These are phyloP conservation scores for Leptoxyphium fumago DNA, from an alignment of 2,329 filamentous ascomycete genomes.

Conservation along the genomic window DNA sequence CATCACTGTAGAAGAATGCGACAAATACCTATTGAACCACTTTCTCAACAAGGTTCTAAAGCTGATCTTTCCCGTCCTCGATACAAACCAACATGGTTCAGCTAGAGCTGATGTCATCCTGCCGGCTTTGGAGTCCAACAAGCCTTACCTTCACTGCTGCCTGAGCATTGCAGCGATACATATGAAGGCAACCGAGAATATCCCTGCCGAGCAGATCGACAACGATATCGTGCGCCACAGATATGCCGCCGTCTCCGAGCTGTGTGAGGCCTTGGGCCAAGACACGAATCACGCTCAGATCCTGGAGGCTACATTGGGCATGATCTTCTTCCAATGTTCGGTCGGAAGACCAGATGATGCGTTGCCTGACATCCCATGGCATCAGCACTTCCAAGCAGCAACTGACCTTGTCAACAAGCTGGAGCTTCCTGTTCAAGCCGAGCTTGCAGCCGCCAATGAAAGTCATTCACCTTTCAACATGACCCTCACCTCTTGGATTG, in stretches of 20 bases:
- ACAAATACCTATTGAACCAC: conserved; percentile 76
- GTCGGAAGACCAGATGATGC: conserved; percentile 75
- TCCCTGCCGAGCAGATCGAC: conserved; percentile 61
- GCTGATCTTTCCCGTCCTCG: conserved; percentile 80
- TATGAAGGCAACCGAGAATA: conserved; percentile 60
- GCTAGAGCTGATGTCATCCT: conserved; percentile 71
- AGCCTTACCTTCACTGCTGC: conserved; percentile 88
- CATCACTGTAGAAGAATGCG: conserved; percentile 74
- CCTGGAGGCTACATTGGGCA: conserved; percentile 78
- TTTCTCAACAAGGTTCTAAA: conserved; percentile 80
- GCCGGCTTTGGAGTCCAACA: conserved; percentile 78
- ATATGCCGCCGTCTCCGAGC: conserved; percentile 69
- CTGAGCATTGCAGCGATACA: conserved; percentile 87
- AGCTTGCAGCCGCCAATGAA: conserved; percentile 29
- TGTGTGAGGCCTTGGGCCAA: conserved; percentile 66
- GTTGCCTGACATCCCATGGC: conserved; percentile 87
- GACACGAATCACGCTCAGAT: conserved; percentile 79
- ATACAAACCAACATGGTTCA: conserved; percentile 75
- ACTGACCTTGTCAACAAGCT: conserved; percentile 75
- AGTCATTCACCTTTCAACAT: conserved; percentile 76
- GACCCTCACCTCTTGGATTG: conserved; percentile 88
- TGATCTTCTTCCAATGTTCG: conserved; percentile 92
- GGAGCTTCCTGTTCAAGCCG: conserved; percentile 50
- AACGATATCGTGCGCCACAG: conserved; percentile 85
- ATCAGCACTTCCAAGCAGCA: conserved; percentile 89